Base-by-base conservation (phyloP, 176 grass and related monocot species). In the Canna indica region DNA sequence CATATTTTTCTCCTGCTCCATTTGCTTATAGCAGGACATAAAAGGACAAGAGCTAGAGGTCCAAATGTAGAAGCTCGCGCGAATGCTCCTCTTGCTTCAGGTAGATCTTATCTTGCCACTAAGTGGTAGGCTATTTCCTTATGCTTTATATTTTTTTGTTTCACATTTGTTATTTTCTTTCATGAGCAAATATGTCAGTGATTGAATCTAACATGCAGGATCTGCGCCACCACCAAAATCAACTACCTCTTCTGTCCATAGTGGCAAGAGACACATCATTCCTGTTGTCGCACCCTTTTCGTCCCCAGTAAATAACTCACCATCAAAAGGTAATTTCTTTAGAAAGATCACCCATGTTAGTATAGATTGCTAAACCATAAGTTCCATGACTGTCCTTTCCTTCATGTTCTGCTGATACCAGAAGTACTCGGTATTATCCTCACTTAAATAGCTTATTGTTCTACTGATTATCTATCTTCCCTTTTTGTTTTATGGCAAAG, bases 151-250 rank as follows among this genome's bases (percentile, higher is more conserved):
- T 75, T 57, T 69, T 61, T 52, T 71, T 66, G 18, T 38, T 11
- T 15, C 72, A 59, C 34, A 32, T 75, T 20, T 32, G 69, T n/a
- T 57, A 25, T 14, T 68, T 68, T 31, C 67, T 48, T 65, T 56
- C 44, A 67, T 17, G 48, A 67, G 36, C 48, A 72, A 69, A 35
- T 14, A 59, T 64, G 2, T 67, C 47, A 45, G 30, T 82, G 50
- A 72, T 76, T 58, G 36, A 29, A 76, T 41, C 36, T 76, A 70
- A 92, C 79, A 60, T 73, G 73, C 70, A 86, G 89, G 75, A 81
- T 81, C 80, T 64, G 31, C 69, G 17, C 36, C 48, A 7, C 76
- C 82, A 27, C 80, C 86, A 52, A 67, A 32, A 56, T 72, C 71
- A 82, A 85, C 64, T 58, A 72, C 4, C 47, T 78, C 67, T 12